These are phyloP conservation scores for Acanthamoeba triangularis DNA, from an alignment of 208 protist species.

Conservation along the genomic window DNA sequence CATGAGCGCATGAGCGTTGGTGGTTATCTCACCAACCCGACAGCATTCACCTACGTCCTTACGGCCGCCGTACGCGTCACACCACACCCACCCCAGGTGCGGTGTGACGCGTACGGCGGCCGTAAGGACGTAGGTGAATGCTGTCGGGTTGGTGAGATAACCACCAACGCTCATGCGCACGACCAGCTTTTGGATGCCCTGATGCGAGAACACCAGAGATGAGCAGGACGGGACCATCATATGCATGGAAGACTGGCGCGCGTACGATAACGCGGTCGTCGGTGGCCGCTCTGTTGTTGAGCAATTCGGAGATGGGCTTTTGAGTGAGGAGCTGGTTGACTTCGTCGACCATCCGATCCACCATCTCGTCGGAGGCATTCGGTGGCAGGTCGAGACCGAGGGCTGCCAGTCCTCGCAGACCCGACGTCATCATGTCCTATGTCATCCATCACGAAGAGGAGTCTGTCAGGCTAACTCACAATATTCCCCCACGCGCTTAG, in stretches of 20 bases:
- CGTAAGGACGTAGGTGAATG: background rate
- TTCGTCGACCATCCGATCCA: background rate
- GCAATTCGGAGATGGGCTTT: background rate
- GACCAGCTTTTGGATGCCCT: conserved; percentile 5
- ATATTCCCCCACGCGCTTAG: too few species aligned
- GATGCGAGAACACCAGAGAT: background rate
- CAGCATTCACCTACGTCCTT: background rate
- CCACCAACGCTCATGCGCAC: background rate
- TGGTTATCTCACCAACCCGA: background rate
- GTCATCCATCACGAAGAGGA: too few species aligned
- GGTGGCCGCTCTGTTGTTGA: background rate
- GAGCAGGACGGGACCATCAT: too few species aligned
- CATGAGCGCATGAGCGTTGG: background rate
- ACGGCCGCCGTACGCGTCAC: background rate
- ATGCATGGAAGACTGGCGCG: background rate
- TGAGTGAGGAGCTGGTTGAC: background rate
- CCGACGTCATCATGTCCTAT: conserved; percentile 8
- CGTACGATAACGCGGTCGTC: background rate
- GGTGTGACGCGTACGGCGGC: background rate
- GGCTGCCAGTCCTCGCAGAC: background rate
- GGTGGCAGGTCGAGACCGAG: background rate
- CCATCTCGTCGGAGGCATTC: background rate
- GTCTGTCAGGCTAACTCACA: too few species aligned
- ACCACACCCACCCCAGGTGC: too few species aligned
- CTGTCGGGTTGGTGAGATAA: background rate